These are phyloP conservation scores for Lichina pygmaea DNA, from an alignment of 495 filamentous ascomycete genomes.

Conservation along the genomic window DNA sequence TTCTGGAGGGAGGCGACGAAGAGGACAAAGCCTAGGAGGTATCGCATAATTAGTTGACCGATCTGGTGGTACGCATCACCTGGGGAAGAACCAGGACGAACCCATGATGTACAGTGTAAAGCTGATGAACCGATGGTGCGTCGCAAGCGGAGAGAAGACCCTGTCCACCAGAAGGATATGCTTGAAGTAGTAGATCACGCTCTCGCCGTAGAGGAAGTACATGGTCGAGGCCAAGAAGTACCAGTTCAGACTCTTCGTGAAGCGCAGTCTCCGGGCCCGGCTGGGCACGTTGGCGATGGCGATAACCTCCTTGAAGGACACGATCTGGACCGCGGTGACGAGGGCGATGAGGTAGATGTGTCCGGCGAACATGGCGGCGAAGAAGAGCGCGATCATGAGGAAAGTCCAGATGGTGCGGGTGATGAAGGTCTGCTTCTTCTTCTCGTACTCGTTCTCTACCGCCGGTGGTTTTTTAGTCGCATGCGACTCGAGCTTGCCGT, in stretches of 20 bases:
- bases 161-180: constrained; percentile 89
- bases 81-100: constrained; percentile 15
- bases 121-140: constrained; percentile 95
- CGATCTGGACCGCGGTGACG: constrained; percentile 77
- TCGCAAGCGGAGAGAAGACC: constrained; percentile 75
- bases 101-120: constrained; percentile 94
- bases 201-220: constrained; percentile 98
- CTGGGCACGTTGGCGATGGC: constrained; percentile 89
- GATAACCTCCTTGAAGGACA: constrained; percentile 98
- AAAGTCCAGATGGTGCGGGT: constrained; percentile 95
- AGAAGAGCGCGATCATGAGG: constrained; percentile 89
- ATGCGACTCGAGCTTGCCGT: no score
- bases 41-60: background rate
- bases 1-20: constrained; percentile 92
- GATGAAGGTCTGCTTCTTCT: constrained; percentile 96
- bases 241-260: constrained; percentile 94
- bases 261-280: constrained; percentile 65
- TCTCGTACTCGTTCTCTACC: constrained; percentile 58
- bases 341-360: constrained; percentile 91
- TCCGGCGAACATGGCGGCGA: constrained; percentile 69
- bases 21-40: constrained; percentile 66
- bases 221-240: constrained; percentile 96
- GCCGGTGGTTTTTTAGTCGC: background rate
- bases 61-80: background rate
- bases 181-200: constrained; percentile 99